These are phyloP conservation scores for Dioszegia crocea DNA, from an alignment of 768 basidiomycete genomes.

Conservation along the genomic window DNA sequence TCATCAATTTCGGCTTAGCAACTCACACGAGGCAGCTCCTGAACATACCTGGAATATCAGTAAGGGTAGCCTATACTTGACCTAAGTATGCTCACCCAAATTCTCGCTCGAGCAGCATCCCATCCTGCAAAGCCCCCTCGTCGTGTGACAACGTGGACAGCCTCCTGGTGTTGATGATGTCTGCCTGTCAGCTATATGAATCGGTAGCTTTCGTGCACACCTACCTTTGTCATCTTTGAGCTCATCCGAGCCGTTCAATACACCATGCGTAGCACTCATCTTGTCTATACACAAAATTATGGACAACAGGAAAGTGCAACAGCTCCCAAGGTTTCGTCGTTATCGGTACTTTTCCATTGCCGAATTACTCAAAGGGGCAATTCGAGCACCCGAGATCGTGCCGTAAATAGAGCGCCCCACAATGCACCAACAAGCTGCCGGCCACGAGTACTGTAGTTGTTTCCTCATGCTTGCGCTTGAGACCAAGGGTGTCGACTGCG, in stretches of 20 bases:
- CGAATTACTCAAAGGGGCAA: too few species aligned
- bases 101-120: slow-evolving; percentile 2
- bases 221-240: too few species aligned
- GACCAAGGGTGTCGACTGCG: too few species aligned
- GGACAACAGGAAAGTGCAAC: not conserved
- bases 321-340: not conserved
- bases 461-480: too few species aligned
- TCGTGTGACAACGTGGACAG: not conserved
- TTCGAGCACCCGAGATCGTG: too few species aligned
- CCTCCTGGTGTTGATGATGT: not conserved
- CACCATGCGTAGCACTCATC: not conserved
- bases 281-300: too few species aligned
- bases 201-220: not conserved
- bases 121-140: slow-evolving; percentile 1
- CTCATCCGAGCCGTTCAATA: not conserved
- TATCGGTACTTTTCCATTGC: too few species aligned
- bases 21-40: slow-evolving; percentile 14
- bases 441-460: too few species aligned
- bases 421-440: too few species aligned
- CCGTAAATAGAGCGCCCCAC: too few species aligned
- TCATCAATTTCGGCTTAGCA: too few species aligned
- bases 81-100: slow-evolving; percentile 9
- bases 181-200: not conserved
- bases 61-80: too few species aligned
- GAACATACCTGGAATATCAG: slow-evolving; percentile 11